Percentiles rank a stretch among this genome's conserved stretches.
Evolutionary conservation across 2,329 filamentous ascomycete species (phyloP).

Genomic region (Acrocalymma vagum): DNA sequence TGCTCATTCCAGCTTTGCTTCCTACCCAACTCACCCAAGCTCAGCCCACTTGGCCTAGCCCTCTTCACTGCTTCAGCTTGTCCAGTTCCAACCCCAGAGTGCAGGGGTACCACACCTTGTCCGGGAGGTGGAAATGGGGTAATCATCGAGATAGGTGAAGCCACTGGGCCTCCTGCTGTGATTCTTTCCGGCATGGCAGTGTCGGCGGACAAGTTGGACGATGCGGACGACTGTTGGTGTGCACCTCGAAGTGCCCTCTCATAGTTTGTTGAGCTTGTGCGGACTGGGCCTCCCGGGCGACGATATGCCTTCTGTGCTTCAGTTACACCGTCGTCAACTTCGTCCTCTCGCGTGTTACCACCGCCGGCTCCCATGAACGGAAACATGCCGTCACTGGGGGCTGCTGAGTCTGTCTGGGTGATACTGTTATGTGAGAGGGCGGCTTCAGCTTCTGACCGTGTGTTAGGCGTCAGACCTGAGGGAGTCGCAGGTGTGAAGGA

Average conservation of each 20-base stretch:
- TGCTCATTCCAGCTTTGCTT: constrained; percentile 45
- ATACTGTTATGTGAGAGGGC: constrained; percentile 38
- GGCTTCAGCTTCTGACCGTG: constrained; percentile 45
- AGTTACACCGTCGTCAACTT: constrained; percentile 8
- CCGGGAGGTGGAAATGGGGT: constrained; percentile 35
- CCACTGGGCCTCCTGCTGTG: constrained; percentile 15
- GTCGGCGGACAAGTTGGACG: constrained; percentile 31
- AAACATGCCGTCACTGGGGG: constrained; percentile 32
- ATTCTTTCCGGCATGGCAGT: constrained; percentile 18
- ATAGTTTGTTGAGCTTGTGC: constrained; percentile 43
- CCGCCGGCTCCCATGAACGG: constrained; percentile 8
- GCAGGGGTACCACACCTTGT: constrained; percentile 43
- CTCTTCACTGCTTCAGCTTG: constrained; percentile 39
- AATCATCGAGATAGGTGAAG: constrained; percentile 22
- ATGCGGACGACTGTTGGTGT: constrained; percentile 28
- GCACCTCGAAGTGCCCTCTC: constrained; percentile 33
- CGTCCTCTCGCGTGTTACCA: constrained; percentile 6
- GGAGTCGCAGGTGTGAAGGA: constrained; percentile 36
- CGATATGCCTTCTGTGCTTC: constrained; percentile 41
- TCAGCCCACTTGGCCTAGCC: constrained; percentile 37
- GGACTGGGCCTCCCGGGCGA: constrained; percentile 25
- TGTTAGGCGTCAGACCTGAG: constrained; percentile 45
- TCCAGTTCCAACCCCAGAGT: constrained; percentile 32
- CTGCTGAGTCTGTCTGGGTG: constrained; percentile 45
- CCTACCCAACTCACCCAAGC: constrained; percentile 36